Evolutionary conservation across 768 basidiomycete species (phyloP).

Genomic region (Russula foetens): DNA sequence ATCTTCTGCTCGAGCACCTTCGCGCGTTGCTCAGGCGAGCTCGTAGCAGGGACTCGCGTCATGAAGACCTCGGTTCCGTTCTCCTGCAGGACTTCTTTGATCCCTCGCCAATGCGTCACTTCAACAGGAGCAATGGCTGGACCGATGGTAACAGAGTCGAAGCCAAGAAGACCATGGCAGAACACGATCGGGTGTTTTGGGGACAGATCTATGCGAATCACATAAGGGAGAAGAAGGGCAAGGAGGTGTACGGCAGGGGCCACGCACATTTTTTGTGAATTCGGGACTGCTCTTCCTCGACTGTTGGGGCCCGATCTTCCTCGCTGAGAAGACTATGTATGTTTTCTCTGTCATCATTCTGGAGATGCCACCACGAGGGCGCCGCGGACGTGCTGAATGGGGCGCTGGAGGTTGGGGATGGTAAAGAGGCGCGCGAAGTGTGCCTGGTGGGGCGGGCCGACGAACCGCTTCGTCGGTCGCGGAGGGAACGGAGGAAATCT

Average conservation of each 20-base stretch:
- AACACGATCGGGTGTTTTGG: slow-evolving; percentile 86
- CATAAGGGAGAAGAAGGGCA: neutral
- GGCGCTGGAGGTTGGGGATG: neutral
- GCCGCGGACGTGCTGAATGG: slow-evolving; percentile 15
- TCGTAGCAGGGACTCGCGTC: slow-evolving; percentile 89
- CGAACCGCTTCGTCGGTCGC: slow-evolving; percentile 21
- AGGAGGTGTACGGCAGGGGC: neutral
- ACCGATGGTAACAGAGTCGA: slow-evolving; percentile 77
- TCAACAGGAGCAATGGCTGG: slow-evolving; percentile 70
- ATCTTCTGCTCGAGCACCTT: slow-evolving; percentile 82
- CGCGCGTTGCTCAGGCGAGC: slow-evolving; percentile 81
- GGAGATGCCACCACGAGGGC: slow-evolving; percentile 41
- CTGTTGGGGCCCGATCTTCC: slow-evolving; percentile 44
- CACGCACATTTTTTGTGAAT: slow-evolving; percentile 54
- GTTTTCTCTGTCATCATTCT: slow-evolving; percentile 38
- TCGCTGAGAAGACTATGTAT: slow-evolving; percentile 41
- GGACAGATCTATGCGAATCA: slow-evolving; percentile 47
- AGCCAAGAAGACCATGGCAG: slow-evolving; percentile 90
- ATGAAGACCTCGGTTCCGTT: slow-evolving; percentile 88
- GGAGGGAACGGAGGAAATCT: slow-evolving; percentile 47
- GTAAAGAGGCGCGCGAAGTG: slow-evolving; percentile 14
- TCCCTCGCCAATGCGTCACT: slow-evolving; percentile 95
- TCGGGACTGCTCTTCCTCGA: slow-evolving; percentile 38
- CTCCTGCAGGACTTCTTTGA: slow-evolving; percentile 83
- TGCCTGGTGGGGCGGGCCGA: slow-evolving; percentile 22